phyloP scores from a whole-genome alignment of 1,284 basidiomycete species.

The Cryptococcus deneoformans region DNA sequence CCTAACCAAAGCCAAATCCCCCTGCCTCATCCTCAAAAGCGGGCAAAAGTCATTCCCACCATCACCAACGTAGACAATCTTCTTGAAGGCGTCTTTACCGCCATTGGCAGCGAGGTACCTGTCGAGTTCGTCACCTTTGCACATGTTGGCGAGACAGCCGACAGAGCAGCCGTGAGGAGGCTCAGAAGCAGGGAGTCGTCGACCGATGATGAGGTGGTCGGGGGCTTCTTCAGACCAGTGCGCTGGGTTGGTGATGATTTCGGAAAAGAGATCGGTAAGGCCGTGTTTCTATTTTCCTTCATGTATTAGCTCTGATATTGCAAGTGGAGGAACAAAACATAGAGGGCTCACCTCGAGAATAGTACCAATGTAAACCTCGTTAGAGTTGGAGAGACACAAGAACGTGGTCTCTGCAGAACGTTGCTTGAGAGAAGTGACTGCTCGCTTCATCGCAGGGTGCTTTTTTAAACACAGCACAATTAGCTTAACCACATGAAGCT shows the following conservation, averaged over 20 bases:
- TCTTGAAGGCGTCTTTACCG: conserved; percentile 62
- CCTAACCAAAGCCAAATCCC: conserved; percentile 61
- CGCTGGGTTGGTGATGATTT: conserved; percentile 92
- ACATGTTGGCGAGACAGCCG: conserved; percentile 97
- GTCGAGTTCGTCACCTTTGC: conserved; percentile 92
- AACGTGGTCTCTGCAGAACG: conserved; percentile 69
- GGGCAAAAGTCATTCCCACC: conserved; percentile 97
- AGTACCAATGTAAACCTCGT: conserved; percentile 85
- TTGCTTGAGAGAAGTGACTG: conserved; percentile 71
- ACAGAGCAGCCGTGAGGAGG: conserved; percentile 81
- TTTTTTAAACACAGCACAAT: conserved; percentile 52
- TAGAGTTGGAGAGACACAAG: conserved; percentile 91
- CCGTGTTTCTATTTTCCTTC: conserved; percentile 61
- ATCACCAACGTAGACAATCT: conserved; percentile 89
- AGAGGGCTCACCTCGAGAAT: conserved; percentile 66
- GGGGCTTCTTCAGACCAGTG: conserved; percentile 62
- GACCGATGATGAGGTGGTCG: conserved; percentile 71
- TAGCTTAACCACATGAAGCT: too few relatives aligned
- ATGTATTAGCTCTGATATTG: background rate
- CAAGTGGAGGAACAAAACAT: background rate
- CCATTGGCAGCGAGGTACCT: conserved; percentile 70
- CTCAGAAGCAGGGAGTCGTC: conserved; percentile 69
- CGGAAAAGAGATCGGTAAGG: conserved; percentile 69
- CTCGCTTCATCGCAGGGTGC: conserved; percentile 96
- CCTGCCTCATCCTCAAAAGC: conserved; percentile 73